phyloP scores from a whole-genome alignment of 192 early-diverging fungal genomes.

The Backusella parvicylindrica region DNA sequence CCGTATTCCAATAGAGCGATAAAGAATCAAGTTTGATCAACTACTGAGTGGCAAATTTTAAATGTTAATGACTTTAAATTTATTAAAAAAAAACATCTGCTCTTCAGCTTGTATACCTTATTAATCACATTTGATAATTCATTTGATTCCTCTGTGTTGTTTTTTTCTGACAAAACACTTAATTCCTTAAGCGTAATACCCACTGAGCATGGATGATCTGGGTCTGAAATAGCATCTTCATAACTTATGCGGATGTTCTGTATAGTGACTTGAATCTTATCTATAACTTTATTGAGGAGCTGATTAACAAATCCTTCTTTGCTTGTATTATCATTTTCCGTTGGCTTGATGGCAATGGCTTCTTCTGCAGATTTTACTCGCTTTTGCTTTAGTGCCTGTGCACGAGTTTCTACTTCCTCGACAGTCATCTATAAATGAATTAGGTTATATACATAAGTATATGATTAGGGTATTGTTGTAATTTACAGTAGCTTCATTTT shows the following conservation, averaged over 20 bases:
- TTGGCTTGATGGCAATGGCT: background rate
- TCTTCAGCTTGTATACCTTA: constrained; percentile 42
- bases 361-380: constrained; percentile 60
- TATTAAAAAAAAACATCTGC: background rate
- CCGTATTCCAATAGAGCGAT: constrained; percentile 76
- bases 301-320: constrained; percentile 65
- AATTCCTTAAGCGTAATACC: constrained; percentile 77
- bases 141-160: constrained; percentile 48
- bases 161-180: constrained; percentile 71
- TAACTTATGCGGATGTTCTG: constrained; percentile 85
- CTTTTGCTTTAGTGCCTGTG: constrained; percentile 63
- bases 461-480: background rate
- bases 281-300: constrained; percentile 76
- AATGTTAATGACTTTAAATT: background rate
- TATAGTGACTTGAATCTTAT: constrained; percentile 83
- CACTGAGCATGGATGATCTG: constrained; percentile 65
- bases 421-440: constrained; percentile 13
- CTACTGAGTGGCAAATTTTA: constrained; percentile 12
- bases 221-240: constrained; percentile 71
- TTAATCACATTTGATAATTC: constrained; percentile 62
- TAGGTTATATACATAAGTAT: background rate
- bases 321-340: background rate
- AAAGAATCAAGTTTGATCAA: constrained; percentile 58
- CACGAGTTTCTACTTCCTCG: constrained; percentile 64
- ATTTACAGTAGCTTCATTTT: constrained; percentile 51